phyloP scores from a whole-genome alignment of 352 stramenopile species.

The Phytophthora fragariaefolia region DNA sequence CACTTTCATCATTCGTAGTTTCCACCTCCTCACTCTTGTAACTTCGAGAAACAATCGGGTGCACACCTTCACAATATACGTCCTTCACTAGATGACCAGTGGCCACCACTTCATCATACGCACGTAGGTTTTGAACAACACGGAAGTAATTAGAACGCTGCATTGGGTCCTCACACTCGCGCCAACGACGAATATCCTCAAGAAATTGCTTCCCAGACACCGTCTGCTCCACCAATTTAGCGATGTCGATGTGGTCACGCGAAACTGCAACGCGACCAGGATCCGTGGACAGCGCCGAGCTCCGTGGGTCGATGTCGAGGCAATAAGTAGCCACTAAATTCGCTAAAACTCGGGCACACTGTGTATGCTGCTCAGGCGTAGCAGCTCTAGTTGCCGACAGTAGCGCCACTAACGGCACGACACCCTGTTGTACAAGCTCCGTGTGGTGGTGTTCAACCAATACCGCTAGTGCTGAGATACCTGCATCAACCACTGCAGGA shows the following conservation, averaged over 20 bases:
- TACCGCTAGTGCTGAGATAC: constrained; percentile 69
- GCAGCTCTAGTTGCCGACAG: constrained; percentile 45
- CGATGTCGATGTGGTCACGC: constrained; percentile 63
- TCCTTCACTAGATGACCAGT: constrained; percentile 42
- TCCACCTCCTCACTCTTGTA: constrained; percentile 10
- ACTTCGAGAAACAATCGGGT: constrained; percentile 70
- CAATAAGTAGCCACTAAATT: constrained; percentile 74
- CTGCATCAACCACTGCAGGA: constrained; percentile 70
- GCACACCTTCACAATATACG: constrained; percentile 80
- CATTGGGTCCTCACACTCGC: constrained; percentile 60
- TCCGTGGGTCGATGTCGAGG: constrained; percentile 43
- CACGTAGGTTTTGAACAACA: constrained; percentile 66
- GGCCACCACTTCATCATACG: constrained; percentile 57
- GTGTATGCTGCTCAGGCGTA: constrained; percentile 40
- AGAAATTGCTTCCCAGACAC: constrained; percentile 52
- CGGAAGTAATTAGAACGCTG: constrained; percentile 80
- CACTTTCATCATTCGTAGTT: constrained; percentile 3
- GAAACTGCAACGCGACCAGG: constrained; percentile 6
- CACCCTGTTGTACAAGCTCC: constrained; percentile 68
- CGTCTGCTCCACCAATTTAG: constrained; percentile 53
- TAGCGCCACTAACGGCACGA: constrained; percentile 68
- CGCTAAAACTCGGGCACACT: constrained; percentile 80
- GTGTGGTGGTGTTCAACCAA: constrained; percentile 70
- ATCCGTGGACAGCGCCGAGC: constrained; percentile 33
- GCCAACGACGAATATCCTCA: constrained; percentile 47